Conservation (phyloP, 306 rosid genomes). For the Prunus mume region DNA sequence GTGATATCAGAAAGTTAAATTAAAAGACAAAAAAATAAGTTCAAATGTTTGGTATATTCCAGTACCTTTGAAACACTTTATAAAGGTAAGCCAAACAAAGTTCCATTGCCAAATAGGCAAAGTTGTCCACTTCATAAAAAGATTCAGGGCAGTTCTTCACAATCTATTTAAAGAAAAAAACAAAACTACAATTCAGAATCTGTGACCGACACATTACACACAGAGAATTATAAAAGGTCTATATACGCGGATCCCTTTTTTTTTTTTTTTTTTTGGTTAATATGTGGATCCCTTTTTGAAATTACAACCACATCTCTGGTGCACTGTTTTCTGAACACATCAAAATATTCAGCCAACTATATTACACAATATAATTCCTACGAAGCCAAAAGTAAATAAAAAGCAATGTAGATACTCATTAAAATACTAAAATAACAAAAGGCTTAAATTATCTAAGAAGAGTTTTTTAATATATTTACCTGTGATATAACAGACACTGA, state of each 20-base stretch:
- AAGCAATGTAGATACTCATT: conserved; percentile 4
- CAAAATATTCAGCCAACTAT: neutral
- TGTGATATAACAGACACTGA: conserved; percentile 70
- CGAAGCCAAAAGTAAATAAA: neutral
- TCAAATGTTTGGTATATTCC: neutral
- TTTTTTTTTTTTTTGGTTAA: no score
- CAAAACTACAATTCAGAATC: neutral
- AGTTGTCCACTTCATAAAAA: conserved; percentile 53
- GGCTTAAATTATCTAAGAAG: neutral
- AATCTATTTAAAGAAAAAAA: conserved; percentile 49
- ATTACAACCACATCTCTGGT: neutral
- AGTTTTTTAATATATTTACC: conserved; percentile 42
- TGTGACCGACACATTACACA: neutral
- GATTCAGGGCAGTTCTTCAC: conserved; percentile 77
- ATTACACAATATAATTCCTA: neutral
- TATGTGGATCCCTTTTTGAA: neutral
- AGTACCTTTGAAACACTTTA: conserved; percentile 58
- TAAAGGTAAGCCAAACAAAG: conserved; percentile 64
- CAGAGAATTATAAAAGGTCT: neutral
- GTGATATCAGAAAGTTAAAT: neutral
- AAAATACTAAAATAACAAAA: neutral
- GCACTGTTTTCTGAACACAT: neutral
- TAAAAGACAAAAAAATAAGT: neutral
- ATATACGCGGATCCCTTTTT: neutral
- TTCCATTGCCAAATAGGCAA: conserved; percentile 63